phyloP scores from a whole-genome alignment of 495 filamentous ascomycete species.

The Daldinia vernicosa region DNA sequence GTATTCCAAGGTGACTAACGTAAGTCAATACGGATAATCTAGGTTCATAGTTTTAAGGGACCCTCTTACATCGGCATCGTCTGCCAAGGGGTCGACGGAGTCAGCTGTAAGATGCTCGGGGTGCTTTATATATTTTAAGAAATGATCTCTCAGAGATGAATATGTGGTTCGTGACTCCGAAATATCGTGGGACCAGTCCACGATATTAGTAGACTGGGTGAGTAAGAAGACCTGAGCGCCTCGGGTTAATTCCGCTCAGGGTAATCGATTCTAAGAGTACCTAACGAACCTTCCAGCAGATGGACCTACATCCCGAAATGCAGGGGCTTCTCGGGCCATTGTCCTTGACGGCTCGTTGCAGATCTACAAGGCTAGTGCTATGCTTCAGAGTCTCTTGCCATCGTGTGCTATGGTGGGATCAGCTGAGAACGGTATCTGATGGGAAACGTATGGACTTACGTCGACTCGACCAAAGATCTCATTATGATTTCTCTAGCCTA shows the following conservation, averaged over 20 bases:
- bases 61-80: slow-evolving; percentile 77
- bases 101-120: slow-evolving; percentile 78
- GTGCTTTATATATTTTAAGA: slow-evolving; percentile 80
- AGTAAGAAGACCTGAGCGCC: slow-evolving; percentile 76
- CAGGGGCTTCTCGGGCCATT: slow-evolving; percentile 68
- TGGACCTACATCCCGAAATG: slow-evolving; percentile 77
- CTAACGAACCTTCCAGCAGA: slow-evolving; percentile 91
- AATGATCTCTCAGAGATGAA: slow-evolving; percentile 72
- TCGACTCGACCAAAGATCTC: slow-evolving; percentile 70
- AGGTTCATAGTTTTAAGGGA: background rate
- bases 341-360: slow-evolving; percentile 70
- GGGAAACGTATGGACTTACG: slow-evolving; percentile 50
- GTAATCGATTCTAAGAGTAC: slow-evolving; percentile 6
- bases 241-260: slow-evolving; percentile 15
- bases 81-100: slow-evolving; percentile 81
- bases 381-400: slow-evolving; percentile 73
- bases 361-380: slow-evolving; percentile 66
- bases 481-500: slow-evolving; percentile 51
- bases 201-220: slow-evolving; percentile 71
- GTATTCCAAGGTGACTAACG: slow-evolving; percentile 87
- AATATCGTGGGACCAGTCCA: slow-evolving; percentile 74
- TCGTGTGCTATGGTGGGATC: slow-evolving; percentile 49
- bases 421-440: slow-evolving; percentile 14
- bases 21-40: slow-evolving; percentile 17
- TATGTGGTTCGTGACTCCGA: slow-evolving; percentile 78